Evolutionary conservation across 192 early-diverging fungal species (phyloP), one percentile per base, ranked within the genome.

Genomic region (Gigaspora rosea): DNA sequence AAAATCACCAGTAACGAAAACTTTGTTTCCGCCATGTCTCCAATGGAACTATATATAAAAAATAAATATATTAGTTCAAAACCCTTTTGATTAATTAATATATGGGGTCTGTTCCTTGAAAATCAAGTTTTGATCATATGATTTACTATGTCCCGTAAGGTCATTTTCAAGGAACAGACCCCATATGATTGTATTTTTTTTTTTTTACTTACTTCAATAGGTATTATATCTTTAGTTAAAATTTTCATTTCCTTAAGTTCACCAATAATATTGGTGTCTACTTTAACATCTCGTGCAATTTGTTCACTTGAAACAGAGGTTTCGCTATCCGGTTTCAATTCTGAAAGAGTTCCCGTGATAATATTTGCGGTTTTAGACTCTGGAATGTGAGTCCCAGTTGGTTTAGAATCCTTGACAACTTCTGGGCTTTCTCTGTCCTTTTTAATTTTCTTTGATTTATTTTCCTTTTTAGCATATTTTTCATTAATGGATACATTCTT

Each of bases 1-100:
- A 65, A 81, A 81, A 48, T 74, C 77, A 20, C 80, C 80, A 22
- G 77, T 81, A 48, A 81, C 20, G 5, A 71, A 58, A 36, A 78
- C 80, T 70, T 64, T 62, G 15, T 71, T 66, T 41, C 80, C 80
- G 41, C 77, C 80, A 61, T 78, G 63, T 54, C 72, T 78, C 80
- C 80, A 81, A 20, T 69, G 35, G 48, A 81, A 78, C 71, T 81
- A 8, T 36, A 11, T 52, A 11, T 20, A 1, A 27, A 36, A 46
- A 47, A 48, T 49, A 68, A 41, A 22, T 41, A n/a, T 8, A 47
- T 47, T 8, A 20, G 11, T 4, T 68, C 47, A 48, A 27, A 3
- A 11, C 6, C 20, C 61, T 41, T 62, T 20, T 33, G 70, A 56
- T 54, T 56, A 11, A 18, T 36, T 51, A 13, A 27, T 27, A 27